Evolutionary conservation across 768 basidiomycete genomes (phyloP), one percentile per base, ranked within the genome.

Genomic region (Rhodocollybia butyracea): DNA sequence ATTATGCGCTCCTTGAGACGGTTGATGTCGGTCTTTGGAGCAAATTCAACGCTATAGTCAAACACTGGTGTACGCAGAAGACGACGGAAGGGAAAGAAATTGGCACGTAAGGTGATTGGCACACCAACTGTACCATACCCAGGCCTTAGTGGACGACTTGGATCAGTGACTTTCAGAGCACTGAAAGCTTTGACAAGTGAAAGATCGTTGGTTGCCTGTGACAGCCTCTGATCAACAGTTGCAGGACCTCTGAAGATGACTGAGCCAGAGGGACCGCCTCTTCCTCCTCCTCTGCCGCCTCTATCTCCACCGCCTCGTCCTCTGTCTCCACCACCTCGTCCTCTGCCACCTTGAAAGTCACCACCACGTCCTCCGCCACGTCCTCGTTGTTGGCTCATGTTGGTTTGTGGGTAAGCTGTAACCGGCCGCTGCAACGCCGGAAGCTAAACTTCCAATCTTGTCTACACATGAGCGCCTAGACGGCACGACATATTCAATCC

Each of bases 51-150:
- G 19, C 66, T 64, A 59, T 88, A 88, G 56, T 87, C 84, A 61
- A 78, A 83, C 5, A 84, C 63, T 0, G 72, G 69, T n/a, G n/a
- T n/a, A 0, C 73, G 72, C 42, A 76, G 74, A 2, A 76, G 75
- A n/a, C 80, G 43, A 30, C 64, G 74, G 11, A 88, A 61, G 0
- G 82, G 62, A 64, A 86, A 86, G 68, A 86, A 86, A 63, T 88
- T 88, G 21, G 85, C 75, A 1, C 87, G 76, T 15, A 88, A 66
- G 0, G 66, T 77, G 59, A 83, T 75, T 0, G 73, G 59, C 8
- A 51, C 71, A 24, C 85, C 85, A 3, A 67, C 57, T 0, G 76
- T 82, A 8, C 85, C 84, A 57, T 70, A 88, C 1, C 81, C 82
- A 1, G 84, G 82, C 19, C 84, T 76, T 6, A 81, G 68, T 10